A percentile compares a stretch with the other conserved stretches of the same genome.
phyloP scores from a whole-genome alignment of 345 rosid species.

The Aquilaria sinensis region DNA sequence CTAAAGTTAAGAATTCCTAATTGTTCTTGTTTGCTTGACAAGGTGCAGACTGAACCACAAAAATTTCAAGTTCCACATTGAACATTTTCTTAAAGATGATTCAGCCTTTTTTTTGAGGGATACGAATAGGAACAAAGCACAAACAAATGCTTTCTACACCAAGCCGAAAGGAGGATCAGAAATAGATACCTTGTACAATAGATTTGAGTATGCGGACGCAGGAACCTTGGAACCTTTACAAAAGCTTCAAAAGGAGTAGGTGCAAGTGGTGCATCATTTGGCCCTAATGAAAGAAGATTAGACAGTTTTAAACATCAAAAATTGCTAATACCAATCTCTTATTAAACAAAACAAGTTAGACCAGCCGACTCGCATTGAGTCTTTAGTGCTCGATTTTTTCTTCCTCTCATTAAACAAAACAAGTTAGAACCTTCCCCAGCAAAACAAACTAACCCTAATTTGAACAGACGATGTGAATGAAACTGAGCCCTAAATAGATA shows the following conservation, averaged over 20 bases:
- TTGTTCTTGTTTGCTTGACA: too few relatives aligned
- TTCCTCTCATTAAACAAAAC: too few relatives aligned
- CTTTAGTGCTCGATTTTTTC: too few relatives aligned
- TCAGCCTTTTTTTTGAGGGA: neutral
- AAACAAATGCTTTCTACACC: neutral
- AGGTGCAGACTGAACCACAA: neutral
- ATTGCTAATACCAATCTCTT: too few relatives aligned
- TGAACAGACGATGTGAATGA: too few relatives aligned
- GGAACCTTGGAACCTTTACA: slow-evolving; percentile 88
- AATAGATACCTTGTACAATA: slow-evolving; percentile 81
- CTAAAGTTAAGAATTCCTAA: too few relatives aligned
- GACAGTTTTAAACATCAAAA: neutral
- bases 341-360: too few relatives aligned
- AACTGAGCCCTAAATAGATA: too few relatives aligned
- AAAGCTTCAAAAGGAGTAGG: slow-evolving; percentile 88
- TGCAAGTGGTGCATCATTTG: slow-evolving; percentile 87
- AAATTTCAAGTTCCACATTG: neutral
- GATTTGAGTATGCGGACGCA: slow-evolving; percentile 89
- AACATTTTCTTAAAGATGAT: neutral
- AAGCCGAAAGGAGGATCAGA: slow-evolving; percentile 6
- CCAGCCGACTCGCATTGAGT: too few relatives aligned
- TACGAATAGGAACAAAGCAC: slow-evolving; percentile 5
- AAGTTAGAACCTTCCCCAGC: too few relatives aligned
- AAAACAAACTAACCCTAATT: too few relatives aligned
- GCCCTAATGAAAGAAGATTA: slow-evolving; percentile 43